phyloP scores from a whole-genome alignment of 73 alveolate genomes.

The Blepharisma stoltei region DNA sequence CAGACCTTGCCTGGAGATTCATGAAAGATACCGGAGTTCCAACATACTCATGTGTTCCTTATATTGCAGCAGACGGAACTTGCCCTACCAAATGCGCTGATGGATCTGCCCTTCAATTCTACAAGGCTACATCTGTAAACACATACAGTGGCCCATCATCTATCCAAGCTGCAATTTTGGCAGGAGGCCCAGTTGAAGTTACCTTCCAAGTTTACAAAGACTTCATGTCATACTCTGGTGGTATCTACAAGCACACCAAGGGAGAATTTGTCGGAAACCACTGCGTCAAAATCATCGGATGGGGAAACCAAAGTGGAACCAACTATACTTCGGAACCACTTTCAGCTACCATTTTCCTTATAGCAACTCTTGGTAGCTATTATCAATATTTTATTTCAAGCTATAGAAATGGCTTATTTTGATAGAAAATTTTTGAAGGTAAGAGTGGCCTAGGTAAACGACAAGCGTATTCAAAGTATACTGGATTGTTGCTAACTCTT shows the following conservation, averaged over 20 bases:
- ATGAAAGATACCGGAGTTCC: slow-evolving; percentile 45
- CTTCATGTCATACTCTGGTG: slow-evolving; percentile 70
- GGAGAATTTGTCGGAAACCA: slow-evolving; percentile 75
- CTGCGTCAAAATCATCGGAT: slow-evolving; percentile 79
- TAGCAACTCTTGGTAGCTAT: too few relatives aligned
- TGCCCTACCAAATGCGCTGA: background rate
- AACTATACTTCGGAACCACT: too few relatives aligned
- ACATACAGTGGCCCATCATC: background rate
- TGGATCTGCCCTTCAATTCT: background rate
- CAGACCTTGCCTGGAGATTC: slow-evolving; percentile 61
- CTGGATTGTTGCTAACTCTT: slow-evolving; percentile 85
- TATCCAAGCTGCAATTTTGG: slow-evolving; percentile 6
- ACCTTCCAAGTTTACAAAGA: slow-evolving; percentile 61
- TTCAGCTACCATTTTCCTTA: too few relatives aligned
- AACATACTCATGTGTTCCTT: slow-evolving; percentile 6
- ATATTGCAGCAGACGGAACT: slow-evolving; percentile 5
- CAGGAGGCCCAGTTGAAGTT: slow-evolving; percentile 10
- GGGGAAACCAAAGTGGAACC: slow-evolving; percentile 67
- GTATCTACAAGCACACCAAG: slow-evolving; percentile 71
- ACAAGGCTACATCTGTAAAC: background rate
- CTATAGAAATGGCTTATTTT: too few relatives aligned
- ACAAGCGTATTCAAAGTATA: too few relatives aligned
- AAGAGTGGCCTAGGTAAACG: too few relatives aligned
- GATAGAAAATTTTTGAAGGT: too few relatives aligned
- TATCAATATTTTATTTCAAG: too few relatives aligned